These are phyloP conservation scores for Talaromyces thailandensis DNA, from an alignment of 495 filamentous ascomycete genomes.

Conservation along the genomic window DNA sequence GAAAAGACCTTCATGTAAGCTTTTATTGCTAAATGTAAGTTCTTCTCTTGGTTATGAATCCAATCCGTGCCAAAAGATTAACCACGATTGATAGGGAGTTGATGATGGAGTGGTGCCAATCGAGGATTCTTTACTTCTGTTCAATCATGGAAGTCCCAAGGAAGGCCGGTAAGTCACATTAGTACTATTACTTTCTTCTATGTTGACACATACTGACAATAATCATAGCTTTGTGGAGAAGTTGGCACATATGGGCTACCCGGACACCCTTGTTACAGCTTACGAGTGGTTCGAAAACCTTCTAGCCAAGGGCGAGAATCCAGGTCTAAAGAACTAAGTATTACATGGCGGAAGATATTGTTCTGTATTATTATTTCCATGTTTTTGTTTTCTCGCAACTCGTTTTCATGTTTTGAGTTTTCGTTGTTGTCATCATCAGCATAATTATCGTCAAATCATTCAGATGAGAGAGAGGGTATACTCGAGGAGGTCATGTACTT, in stretches of 20 bases:
- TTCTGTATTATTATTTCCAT: background rate
- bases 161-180: constrained; percentile 42
- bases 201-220: background rate
- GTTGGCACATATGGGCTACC: constrained; percentile 59
- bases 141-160: constrained; percentile 65
- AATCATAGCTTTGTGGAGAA: constrained; percentile 42
- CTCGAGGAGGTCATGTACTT: background rate
- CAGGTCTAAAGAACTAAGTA: background rate
- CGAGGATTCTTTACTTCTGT: constrained; percentile 60
- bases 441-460: background rate
- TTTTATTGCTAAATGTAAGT: constrained; percentile 61
- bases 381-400: background rate
- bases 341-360: no score
- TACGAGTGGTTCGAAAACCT: constrained; percentile 4
- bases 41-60: background rate
- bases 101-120: constrained; percentile 69
- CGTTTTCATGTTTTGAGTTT: background rate
- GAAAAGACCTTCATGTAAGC: constrained; percentile 48
- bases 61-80: background rate
- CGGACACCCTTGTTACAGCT: constrained; percentile 15
- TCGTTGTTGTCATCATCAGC: background rate
- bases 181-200: background rate
- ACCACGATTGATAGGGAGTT: constrained; percentile 41
- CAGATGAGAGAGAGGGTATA: background rate
- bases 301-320: background rate